These are phyloP conservation scores for Iris pallida DNA, from an alignment of 116 monocot species.

Conservation along the genomic window DNA sequence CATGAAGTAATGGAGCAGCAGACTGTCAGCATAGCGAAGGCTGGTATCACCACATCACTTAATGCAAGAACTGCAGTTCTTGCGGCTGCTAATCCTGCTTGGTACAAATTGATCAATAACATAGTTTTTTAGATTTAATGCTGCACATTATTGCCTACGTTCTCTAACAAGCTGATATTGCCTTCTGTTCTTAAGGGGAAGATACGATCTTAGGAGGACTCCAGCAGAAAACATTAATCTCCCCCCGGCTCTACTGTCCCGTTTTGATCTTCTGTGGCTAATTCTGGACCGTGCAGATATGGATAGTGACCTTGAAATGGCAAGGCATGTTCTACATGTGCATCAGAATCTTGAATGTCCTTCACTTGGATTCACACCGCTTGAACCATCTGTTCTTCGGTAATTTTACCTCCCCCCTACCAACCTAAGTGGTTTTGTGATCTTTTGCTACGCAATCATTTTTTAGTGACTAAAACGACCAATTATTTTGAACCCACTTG, in stretches of 20 bases:
- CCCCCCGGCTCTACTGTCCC: slow-evolving; percentile 91
- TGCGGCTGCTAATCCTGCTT: slow-evolving; percentile 96
- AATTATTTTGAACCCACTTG: too few relatives aligned
- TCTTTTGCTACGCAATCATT: too few relatives aligned
- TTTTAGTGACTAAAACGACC: too few relatives aligned
- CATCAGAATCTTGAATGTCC: slow-evolving; percentile 94
- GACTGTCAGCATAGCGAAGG: slow-evolving; percentile 95
- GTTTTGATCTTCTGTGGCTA: slow-evolving; percentile 89
- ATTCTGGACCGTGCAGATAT: slow-evolving; percentile 96
- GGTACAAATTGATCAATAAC: slow-evolving; percentile 32
- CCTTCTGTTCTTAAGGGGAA: slow-evolving; percentile 53
- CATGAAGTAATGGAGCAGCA: slow-evolving; percentile 99
- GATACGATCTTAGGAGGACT: slow-evolving; percentile 94
- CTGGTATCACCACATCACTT: slow-evolving; percentile 94
- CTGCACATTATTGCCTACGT: neutral
- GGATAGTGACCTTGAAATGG: slow-evolving; percentile 96
- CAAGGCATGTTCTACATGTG: slow-evolving; percentile 85
- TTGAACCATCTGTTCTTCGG: slow-evolving; percentile 91
- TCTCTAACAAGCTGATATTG: slow-evolving; percentile 15
- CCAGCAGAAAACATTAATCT: slow-evolving; percentile 98
- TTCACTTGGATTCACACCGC: slow-evolving; percentile 81
- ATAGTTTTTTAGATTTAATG: neutral
- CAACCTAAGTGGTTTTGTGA: too few relatives aligned
- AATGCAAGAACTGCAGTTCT: slow-evolving; percentile 93
- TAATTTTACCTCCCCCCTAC: slow-evolving; percentile 14